Conservation (phyloP, 805 yeast genomes). For the Nakazawaea molendinolei region DNA sequence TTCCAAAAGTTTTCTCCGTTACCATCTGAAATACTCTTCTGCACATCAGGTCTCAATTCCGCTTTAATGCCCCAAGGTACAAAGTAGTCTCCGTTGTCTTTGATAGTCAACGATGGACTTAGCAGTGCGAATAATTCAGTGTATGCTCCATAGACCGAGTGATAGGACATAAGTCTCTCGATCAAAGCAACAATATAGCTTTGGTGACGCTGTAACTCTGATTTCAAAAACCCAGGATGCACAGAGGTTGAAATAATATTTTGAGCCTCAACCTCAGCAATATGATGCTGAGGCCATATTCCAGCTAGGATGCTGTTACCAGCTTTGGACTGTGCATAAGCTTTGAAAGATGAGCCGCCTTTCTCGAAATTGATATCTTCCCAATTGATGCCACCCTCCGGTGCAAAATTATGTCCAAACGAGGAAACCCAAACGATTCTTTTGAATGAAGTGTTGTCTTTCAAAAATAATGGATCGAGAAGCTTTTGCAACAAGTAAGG, state of each 20-base stretch:
- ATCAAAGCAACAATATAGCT: not conserved
- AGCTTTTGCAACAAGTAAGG: constrained; percentile 36
- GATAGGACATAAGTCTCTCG: constrained; percentile 11
- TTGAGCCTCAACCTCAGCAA: constrained; percentile 17
- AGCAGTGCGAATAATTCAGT: constrained; percentile 31
- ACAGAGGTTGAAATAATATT: constrained; percentile 27
- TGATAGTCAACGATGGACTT: constrained; percentile 22
- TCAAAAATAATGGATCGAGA: constrained; percentile 29
- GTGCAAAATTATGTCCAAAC: constrained; percentile 24
- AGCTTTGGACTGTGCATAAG: constrained; percentile 35
- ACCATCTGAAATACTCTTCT: constrained; percentile 1
- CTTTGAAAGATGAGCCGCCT: not conserved
- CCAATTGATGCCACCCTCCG: constrained; percentile 17
- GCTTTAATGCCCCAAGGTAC: constrained; percentile 28
- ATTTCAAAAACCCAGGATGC: constrained; percentile 28
- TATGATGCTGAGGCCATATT: constrained; percentile 26
- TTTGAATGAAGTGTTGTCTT: constrained; percentile 18
- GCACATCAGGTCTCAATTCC: constrained; percentile 16
- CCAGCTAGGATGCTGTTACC: constrained; percentile 27
- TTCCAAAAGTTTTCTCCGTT: constrained; percentile 3
- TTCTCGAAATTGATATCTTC: not conserved
- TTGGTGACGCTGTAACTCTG: not conserved
- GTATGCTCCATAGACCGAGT: constrained; percentile 28
- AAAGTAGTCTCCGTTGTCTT: constrained; percentile 26
- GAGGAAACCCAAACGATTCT: constrained; percentile 43